Evolutionary conservation across 495 filamentous ascomycete genomes (phyloP).

Genomic region (Paragyromitra xinjiangensis): DNA sequence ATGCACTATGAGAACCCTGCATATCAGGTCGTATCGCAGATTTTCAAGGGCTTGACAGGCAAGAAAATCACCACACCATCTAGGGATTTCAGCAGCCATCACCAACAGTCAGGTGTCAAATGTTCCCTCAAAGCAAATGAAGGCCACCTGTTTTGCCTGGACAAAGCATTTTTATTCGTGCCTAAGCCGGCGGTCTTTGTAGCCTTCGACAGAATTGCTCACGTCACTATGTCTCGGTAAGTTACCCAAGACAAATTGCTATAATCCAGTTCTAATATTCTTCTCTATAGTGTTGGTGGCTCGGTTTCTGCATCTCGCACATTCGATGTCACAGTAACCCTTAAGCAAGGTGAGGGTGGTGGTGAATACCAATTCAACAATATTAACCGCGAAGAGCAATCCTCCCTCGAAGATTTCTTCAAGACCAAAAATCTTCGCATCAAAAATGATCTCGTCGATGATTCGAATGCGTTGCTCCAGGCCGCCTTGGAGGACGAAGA

Average conservation of each 20-base stretch:
- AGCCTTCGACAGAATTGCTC: conserved; percentile 84
- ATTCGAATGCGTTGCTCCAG: conserved; percentile 58
- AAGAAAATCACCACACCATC: conserved; percentile 95
- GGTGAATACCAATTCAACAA: conserved; percentile 96
- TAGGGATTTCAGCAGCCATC: conserved; percentile 91
- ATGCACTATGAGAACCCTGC: conserved; percentile 90
- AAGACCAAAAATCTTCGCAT: conserved; percentile 89
- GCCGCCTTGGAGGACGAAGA: conserved; percentile 63
- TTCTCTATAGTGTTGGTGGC: conserved; percentile 73
- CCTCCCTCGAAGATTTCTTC: conserved; percentile 95
- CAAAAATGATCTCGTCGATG: conserved; percentile 91
- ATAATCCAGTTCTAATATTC: conserved; percentile 32
- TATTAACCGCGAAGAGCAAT: conserved; percentile 98
- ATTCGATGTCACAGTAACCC: conserved; percentile 91
- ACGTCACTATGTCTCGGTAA: conserved; percentile 84
- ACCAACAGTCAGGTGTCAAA: conserved; percentile 93
- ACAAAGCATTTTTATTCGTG: conserved; percentile 99
- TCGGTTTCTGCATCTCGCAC: conserved; percentile 93
- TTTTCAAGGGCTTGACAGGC: conserved; percentile 91
- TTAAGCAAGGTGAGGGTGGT: conserved; percentile 73
- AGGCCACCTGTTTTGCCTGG: conserved; percentile 93
- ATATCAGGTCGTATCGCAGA: conserved; percentile 87
- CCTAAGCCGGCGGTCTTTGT: conserved; percentile 98
- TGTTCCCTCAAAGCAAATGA: conserved; percentile 99
- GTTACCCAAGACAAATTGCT: not conserved